Base-by-base conservation (phyloP, 2,329 filamentous ascomycete genomes). In the Diplocarpon rosae region DNA sequence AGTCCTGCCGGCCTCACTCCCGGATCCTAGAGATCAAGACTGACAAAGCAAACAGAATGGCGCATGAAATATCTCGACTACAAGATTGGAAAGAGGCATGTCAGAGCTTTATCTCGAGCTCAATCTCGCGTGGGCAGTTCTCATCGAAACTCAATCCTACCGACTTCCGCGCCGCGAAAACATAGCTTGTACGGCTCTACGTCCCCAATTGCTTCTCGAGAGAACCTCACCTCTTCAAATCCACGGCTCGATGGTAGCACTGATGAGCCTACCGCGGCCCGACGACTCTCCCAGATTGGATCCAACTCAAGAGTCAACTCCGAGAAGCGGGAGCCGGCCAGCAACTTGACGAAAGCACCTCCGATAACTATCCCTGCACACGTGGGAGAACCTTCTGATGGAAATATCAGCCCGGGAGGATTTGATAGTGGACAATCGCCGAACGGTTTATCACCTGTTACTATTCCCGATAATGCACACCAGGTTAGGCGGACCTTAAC, bases 61-160 rank as follows among this genome's bases (percentile, higher is more conserved):
- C 79, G 85, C 59, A 76, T 81, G 63, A 94, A 95, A 65, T 96
- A 95, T 64, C 75, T 96, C 56, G 79, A 95, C 66, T 96, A 96
- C 72, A 95, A 94, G 73, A 80, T 80, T 45, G 90, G 88, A 49
- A 96, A 96, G 68, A 95, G 95, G 68, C 83, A 88, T 62, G 73
- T 96, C 64, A 96, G 95, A 65, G 80, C 79, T 45, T 80, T 95
- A 42, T 67, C 73, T 17, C 76, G 83, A 50, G 86, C 87, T 47
- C 73, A 92, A 50, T 72, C 75, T 68, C 66, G 77, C 68, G 64
- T 76, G 61, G 69, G 74, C 48, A 63, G 68, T 47, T 74, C 76
- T 0, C 75, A 78, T 9, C 52, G 49, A 46, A 48, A 53, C 4
- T 6, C 42, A 48, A 43, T 37, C 24, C 47, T 14, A 38, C 50